Evolutionary conservation across 805 yeast genomes (phyloP).

Genomic region (Vanderwaltozyma polyspora): DNA sequence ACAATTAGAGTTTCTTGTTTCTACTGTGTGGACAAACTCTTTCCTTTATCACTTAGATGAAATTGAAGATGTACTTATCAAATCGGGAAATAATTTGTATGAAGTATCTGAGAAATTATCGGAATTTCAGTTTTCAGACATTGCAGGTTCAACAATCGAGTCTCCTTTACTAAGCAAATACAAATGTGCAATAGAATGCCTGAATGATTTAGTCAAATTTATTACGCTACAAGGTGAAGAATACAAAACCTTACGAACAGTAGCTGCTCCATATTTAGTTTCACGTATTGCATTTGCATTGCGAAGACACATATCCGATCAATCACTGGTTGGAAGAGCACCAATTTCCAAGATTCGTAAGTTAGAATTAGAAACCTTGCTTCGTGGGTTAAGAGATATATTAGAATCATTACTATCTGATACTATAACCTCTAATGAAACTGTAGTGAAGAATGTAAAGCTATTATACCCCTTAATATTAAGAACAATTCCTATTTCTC

Average conservation of each 20-base stretch:
- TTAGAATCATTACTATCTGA: constrained; percentile 7
- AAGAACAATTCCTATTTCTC: constrained; percentile 26
- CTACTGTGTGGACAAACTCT: constrained; percentile 46
- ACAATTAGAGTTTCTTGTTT: constrained; percentile 34
- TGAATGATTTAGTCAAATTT: constrained; percentile 40
- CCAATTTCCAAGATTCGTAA: constrained; percentile 63
- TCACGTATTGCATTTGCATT: constrained; percentile 51
- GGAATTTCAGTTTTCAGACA: constrained; percentile 34
- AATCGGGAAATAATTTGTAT: constrained; percentile 20
- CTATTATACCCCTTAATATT: constrained; percentile 22
- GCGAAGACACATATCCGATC: constrained; percentile 54
- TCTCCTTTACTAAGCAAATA: constrained; percentile 34
- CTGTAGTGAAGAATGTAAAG: constrained; percentile 9
- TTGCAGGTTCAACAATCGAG: constrained; percentile 55
- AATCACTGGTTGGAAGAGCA: constrained; percentile 41
- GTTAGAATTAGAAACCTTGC: constrained; percentile 41
- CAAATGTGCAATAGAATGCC: constrained; percentile 42
- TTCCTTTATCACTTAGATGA: constrained; percentile 49
- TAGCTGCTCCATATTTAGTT: constrained; percentile 38
- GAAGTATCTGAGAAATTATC: constrained; percentile 32
- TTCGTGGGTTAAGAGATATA: constrained; percentile 33
- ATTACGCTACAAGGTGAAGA: constrained; percentile 20
- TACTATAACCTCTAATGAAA: background rate
- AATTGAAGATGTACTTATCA: constrained; percentile 33
- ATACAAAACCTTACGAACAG: constrained; percentile 12